Base-by-base conservation (phyloP, 345 rosid genomes). In the Draba incana region DNA sequence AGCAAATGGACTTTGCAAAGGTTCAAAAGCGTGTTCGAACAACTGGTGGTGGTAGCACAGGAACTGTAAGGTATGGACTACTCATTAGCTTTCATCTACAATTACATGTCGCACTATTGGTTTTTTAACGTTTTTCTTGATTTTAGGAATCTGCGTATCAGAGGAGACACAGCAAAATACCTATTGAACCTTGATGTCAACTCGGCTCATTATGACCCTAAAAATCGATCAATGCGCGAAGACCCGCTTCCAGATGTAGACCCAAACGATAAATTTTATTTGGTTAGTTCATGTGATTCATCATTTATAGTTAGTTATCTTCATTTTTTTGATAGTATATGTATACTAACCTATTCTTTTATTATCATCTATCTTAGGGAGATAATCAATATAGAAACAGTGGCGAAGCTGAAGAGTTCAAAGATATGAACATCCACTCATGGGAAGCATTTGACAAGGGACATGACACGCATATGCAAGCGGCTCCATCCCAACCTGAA, bases 1-100 rank as follows among this genome's bases (percentile, higher is more conserved):
- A 85, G 59, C 98, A 93, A 63, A 93, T 93, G 95, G 98, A 93
- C 71, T 91, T 93, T 67, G 92, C 98, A n/a, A 90, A 87, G 78
- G 97, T 93, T 50, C 97, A 93, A 79, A 93, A 93, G 82, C 92
- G 98, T 83, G 98, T 46, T 50, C 84, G 97, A 16, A 91, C 96
- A 30, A 86, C 97, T 1, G 96, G 99, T 61, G 96, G 97, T 79
- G 98, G 98, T 49, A 93, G 96, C 78, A 93, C 96, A 7, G 99
- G 97, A 84, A 93, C 99, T 48, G 99, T 93, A 13, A 86, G 91
- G 97, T 86, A 70, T 62, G 20, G 71, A 42, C 48, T 38, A 5
- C 10, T 14, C 30, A 27, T 6, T 28, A 16, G 27, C 37, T 41
- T 66, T 56, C 3, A 42, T 39, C n/a, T 42, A 1, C 20, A 0